phyloP scores from a whole-genome alignment of 176 grass and related monocot genomes.

The Bolboschoenus planiculmis region DNA sequence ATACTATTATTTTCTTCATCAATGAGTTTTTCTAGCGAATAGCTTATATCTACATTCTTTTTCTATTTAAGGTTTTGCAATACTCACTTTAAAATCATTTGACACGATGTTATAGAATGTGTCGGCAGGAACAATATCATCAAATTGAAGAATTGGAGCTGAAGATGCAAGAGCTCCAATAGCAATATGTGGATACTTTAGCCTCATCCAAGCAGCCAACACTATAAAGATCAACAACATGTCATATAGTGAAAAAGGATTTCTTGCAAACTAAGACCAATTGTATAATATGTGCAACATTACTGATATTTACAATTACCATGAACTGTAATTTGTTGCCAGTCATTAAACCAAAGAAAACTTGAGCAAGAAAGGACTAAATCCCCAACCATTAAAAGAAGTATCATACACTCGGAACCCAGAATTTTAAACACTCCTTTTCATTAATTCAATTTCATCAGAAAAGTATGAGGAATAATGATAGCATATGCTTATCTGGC shows the following conservation, averaged over 20 bases:
- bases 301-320: background rate
- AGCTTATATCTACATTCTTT: background rate
- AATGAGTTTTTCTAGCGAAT: background rate
- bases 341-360: background rate
- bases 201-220: conserved; percentile 97
- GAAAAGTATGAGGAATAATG: background rate
- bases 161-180: conserved; percentile 75
- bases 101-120: conserved; percentile 87
- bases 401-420: background rate
- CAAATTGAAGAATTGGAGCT: conserved; percentile 90
- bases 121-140: conserved; percentile 71
- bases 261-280: background rate
- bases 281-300: background rate
- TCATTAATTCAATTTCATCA: background rate
- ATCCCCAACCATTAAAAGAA: background rate
- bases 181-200: conserved; percentile 88
- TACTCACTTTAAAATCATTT: conserved; percentile 76
- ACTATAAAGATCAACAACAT: conserved; percentile 33
- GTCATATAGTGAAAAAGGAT: background rate
- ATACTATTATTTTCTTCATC: background rate
- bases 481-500: background rate
- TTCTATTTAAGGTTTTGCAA: background rate
- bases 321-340: background rate
- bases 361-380: background rate
- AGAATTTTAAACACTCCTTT: background rate